These are phyloP conservation scores for Pichia heedii DNA, from an alignment of 805 yeast genomes.

Conservation along the genomic window DNA sequence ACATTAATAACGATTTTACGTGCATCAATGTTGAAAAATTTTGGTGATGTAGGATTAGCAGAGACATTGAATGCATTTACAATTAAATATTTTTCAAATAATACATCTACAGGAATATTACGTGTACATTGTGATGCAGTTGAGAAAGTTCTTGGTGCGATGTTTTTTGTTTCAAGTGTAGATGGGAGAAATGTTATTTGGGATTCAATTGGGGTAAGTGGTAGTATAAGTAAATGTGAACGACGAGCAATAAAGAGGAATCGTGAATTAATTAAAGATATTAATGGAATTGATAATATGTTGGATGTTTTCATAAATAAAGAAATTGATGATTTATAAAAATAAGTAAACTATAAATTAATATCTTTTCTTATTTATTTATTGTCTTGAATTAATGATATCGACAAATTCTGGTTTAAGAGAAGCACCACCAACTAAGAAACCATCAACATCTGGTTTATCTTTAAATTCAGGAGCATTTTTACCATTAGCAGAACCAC, in stretches of 20 bases:
- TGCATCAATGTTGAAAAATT: slow-evolving; percentile 47
- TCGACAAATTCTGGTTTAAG: slow-evolving; percentile 96
- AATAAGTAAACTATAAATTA: neutral
- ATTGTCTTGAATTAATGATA: slow-evolving; percentile 86
- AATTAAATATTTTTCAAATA: slow-evolving; percentile 71
- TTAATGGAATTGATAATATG: neutral
- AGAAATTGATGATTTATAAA: neutral
- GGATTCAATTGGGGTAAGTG: slow-evolving; percentile 64
- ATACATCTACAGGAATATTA: slow-evolving; percentile 77
- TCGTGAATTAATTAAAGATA: slow-evolving; percentile 15
- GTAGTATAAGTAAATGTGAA: slow-evolving; percentile 82
- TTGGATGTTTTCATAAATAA: neutral
- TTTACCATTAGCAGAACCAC: slow-evolving; percentile 96
- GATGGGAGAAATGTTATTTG: slow-evolving; percentile 44
- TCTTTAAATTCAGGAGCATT: slow-evolving; percentile 86
- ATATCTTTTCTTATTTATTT: slow-evolving; percentile 16
- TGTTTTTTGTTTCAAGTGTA: slow-evolving; percentile 45
- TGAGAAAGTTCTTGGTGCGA: slow-evolving; percentile 56
- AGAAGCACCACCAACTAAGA: slow-evolving; percentile 99
- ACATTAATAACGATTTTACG: slow-evolving; percentile 45
- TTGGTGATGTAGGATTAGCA: slow-evolving; percentile 74
- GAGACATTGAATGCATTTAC: slow-evolving; percentile 28
- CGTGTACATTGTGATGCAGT: slow-evolving; percentile 63
- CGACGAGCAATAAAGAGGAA: slow-evolving; percentile 50
- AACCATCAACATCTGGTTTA: slow-evolving; percentile 92